phyloP scores from a whole-genome alignment of 305 asterid species.

The Rubia balearica region DNA sequence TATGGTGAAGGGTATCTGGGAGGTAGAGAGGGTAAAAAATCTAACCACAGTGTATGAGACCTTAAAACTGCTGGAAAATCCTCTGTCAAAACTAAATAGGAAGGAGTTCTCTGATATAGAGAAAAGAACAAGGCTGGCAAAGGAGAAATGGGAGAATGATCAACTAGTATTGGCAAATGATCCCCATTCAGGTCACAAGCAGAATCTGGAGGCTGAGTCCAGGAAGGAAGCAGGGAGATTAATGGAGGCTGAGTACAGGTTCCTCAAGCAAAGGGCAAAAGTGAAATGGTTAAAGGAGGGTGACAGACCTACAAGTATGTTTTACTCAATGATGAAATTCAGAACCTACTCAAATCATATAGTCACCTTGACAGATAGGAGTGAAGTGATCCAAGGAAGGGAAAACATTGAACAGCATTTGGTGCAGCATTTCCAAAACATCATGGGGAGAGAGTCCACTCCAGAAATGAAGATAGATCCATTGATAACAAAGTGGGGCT shows the following conservation, averaged over 20 bases:
- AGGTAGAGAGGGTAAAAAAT: too few relatives aligned
- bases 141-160: too few relatives aligned
- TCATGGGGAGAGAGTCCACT: too few relatives aligned
- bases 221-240: background rate
- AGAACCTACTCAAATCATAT: background rate
- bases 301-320: background rate
- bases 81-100: background rate
- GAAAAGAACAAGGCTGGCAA: too few relatives aligned
- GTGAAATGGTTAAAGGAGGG: background rate
- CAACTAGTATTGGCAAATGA: too few relatives aligned
- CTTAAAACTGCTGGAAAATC: background rate
- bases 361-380: background rate
- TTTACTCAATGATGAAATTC: background rate
- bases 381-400: too few relatives aligned
- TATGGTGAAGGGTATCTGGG: background rate
- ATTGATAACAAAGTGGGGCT: background rate
- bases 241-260: background rate
- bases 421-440: too few relatives aligned
- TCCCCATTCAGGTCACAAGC: background rate
- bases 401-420: too few relatives aligned
- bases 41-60: background rate
- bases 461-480: too few relatives aligned
- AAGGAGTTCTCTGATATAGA: background rate
- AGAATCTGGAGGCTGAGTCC: background rate
- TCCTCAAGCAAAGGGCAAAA: background rate